These are phyloP conservation scores for Athelia sp. DNA, from an alignment of 1,284 basidiomycete genomes.

Conservation along the genomic window DNA sequence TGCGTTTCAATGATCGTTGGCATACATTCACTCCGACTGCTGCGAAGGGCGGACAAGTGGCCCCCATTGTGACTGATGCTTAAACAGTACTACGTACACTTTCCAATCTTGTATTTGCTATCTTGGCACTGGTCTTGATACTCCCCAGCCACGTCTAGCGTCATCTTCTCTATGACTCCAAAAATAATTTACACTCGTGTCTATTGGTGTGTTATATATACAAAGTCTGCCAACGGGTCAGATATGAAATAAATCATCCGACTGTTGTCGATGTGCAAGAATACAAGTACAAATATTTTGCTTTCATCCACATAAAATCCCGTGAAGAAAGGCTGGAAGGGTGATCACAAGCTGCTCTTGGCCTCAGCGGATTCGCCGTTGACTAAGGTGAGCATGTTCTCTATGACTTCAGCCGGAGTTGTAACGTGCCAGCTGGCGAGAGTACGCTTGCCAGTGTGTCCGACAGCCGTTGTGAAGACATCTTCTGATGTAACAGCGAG, in stretches of 20 bases:
- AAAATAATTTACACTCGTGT: background rate
- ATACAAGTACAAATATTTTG: no score
- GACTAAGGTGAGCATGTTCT: constrained; percentile 58
- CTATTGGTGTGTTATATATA: constrained; percentile 1
- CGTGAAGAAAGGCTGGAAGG: background rate
- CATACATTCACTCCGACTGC: constrained; percentile 84
- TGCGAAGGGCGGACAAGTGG: constrained; percentile 75
- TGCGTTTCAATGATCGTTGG: constrained; percentile 90
- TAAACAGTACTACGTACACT: constrained; percentile 8
- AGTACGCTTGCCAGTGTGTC: constrained; percentile 82
- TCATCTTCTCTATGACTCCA: background rate
- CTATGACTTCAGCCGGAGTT: constrained; percentile 68
- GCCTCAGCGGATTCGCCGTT: constrained; percentile 13
- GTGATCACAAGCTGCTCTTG: constrained; percentile 4
- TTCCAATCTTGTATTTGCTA: background rate
- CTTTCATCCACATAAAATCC: background rate
- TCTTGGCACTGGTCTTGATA: background rate
- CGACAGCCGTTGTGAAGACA: constrained; percentile 88
- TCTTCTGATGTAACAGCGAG: constrained; percentile 61
- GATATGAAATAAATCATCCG: no score
- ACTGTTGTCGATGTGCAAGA: no score
- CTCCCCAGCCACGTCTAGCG: background rate
- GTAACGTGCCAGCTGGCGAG: constrained; percentile 89
- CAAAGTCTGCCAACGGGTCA: no score
- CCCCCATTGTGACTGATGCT: constrained; percentile 49